phyloP scores from a whole-genome alignment of 306 rosid genomes.

The Ormosia emarginata region DNA sequence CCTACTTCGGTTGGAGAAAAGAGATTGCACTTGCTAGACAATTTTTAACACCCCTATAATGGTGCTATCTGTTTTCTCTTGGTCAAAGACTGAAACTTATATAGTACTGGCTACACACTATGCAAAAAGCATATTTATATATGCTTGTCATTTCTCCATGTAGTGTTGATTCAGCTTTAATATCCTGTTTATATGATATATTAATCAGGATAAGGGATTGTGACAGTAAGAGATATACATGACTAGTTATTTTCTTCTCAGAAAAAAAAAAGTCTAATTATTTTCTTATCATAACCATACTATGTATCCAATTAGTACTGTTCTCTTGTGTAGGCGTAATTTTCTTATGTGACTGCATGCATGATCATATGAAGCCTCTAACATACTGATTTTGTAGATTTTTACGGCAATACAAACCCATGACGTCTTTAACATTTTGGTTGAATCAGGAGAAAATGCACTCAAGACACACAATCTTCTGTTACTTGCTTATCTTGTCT shows the following conservation, averaged over 20 bases:
- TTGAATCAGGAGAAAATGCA: not conserved
- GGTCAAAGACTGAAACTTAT: slow-evolving; percentile 21
- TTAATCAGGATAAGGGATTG: not conserved
- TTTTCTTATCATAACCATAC: too few relatives aligned
- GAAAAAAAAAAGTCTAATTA: too few relatives aligned
- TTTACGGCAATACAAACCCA: not conserved
- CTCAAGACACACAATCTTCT: not conserved
- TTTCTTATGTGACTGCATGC: not conserved
- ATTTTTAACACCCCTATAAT: not conserved
- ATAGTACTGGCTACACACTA: not conserved
- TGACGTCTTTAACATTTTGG: not conserved
- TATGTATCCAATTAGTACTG: too few relatives aligned
- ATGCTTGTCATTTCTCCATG: not conserved
- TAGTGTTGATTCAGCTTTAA: not conserved
- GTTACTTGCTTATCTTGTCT: not conserved
- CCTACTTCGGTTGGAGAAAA: slow-evolving; percentile 14
- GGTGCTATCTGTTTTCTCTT: slow-evolving; percentile 10
- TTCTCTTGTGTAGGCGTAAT: not conserved
- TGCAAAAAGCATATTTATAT: not conserved
- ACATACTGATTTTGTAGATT: not conserved
- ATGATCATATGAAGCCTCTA: not conserved
- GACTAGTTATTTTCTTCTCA: not conserved
- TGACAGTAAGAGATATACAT: not conserved
- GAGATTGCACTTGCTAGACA: slow-evolving; percentile 7
- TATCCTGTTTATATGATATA: not conserved